Conservation (phyloP, 139 green algal genomes). For the Chlorella sp. region DNA sequence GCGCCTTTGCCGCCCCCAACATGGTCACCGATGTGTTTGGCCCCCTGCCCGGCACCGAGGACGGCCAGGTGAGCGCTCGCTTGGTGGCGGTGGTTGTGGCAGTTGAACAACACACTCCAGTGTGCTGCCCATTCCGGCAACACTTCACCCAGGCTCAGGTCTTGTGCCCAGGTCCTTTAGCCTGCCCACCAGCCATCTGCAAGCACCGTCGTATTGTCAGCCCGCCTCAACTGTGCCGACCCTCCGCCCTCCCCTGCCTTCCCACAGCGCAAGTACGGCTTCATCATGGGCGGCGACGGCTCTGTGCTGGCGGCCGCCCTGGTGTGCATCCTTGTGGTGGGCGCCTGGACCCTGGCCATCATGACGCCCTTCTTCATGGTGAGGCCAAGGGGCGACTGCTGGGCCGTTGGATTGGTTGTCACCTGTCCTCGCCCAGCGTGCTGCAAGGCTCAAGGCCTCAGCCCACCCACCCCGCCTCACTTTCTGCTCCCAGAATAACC, state of each 20-base stretch:
- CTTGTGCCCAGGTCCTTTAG: not conserved
- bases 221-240: too few species aligned
- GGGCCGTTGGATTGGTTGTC: too few species aligned
- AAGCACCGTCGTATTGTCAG: too few species aligned
- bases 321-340: constrained; percentile 67
- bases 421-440: too few species aligned
- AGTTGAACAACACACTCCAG: too few species aligned
- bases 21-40: constrained; percentile 61
- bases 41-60: not conserved
- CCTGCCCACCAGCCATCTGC: not conserved
- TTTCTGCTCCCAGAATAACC: too few species aligned
- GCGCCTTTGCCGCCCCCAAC: constrained; percentile 61
- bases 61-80: constrained; percentile 9
- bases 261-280: constrained; percentile 49
- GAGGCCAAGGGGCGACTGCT: too few species aligned
- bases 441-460: too few species aligned
- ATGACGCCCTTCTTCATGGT: constrained; percentile 77
- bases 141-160: too few species aligned
- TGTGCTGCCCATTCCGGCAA: too few species aligned
- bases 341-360: constrained; percentile 69
- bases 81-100: too few species aligned
- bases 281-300: constrained; percentile 73
- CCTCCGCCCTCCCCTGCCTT: not conserved
- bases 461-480: too few species aligned
- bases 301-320: constrained; percentile 66